phyloP scores from a whole-genome alignment of 805 yeast species.

The Saccharomycopsis babjevae region DNA sequence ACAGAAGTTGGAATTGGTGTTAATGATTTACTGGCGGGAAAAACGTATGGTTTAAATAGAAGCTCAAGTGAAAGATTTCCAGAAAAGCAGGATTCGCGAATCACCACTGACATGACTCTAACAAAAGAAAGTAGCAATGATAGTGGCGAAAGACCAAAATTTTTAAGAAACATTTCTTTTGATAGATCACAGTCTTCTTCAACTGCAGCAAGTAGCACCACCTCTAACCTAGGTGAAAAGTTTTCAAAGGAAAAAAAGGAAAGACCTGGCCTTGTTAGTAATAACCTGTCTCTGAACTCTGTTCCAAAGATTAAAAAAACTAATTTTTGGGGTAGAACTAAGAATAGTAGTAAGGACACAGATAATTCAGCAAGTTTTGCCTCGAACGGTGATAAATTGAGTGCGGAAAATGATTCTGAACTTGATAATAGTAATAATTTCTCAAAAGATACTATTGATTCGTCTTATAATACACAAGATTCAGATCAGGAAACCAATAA shows the following conservation, averaged over 20 bases:
- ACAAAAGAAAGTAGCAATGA: neutral
- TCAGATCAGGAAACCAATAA: neutral
- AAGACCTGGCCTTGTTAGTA: neutral
- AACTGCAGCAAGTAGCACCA: neutral
- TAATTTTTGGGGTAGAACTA: slow-evolving; percentile 6
- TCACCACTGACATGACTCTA: neutral
- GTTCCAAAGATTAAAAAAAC: slow-evolving; percentile 2
- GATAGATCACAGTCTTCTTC: neutral
- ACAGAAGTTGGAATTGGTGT: neutral
- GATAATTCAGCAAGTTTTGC: neutral
- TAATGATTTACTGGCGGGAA: neutral
- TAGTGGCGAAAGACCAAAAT: neutral
- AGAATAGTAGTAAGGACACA: neutral
- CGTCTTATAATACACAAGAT: neutral
- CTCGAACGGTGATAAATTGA: neutral
- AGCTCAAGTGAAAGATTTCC: neutral
- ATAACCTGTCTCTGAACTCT: neutral
- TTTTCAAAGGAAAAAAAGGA: neutral
- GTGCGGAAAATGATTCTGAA: neutral
- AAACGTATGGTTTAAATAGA: neutral
- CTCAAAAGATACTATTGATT: neutral
- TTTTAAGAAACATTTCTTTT: neutral
- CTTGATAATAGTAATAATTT: neutral
- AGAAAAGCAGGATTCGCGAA: neutral
- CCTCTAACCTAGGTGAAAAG: neutral